A percentile compares a stretch with the other conserved stretches of the same genome.
These are phyloP conservation scores for Eutrema heterophyllum DNA, from an alignment of 345 rosid species.

Conservation along the genomic window DNA sequence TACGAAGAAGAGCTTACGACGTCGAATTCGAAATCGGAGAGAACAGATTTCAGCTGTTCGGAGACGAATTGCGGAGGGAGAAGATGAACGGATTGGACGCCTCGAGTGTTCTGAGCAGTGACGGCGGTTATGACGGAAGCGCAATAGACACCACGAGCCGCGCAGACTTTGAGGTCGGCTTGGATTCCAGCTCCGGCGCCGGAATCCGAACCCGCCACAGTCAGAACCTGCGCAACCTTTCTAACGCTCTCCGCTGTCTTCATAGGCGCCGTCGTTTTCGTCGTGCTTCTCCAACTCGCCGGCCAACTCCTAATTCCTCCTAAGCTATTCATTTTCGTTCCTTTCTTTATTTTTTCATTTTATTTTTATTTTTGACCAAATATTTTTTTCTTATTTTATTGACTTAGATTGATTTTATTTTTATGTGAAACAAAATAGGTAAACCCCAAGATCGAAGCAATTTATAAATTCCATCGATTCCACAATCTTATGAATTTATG, in stretches of 20 bases:
- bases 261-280: conserved; percentile 20
- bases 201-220: conserved; percentile 92
- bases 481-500: too few relatives aligned
- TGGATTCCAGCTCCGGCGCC: conserved; percentile 97
- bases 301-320: conserved; percentile 28
- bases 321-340: conserved; percentile 18
- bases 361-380: neutral
- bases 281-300: conserved; percentile 26
- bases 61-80: conserved; percentile 57
- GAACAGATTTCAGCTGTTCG: conserved; percentile 76
- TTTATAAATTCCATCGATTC: neutral
- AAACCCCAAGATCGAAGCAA: too few relatives aligned
- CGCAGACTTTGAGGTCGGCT: conserved; percentile 92
- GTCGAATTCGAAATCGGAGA: conserved; percentile 88
- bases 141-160: conserved; percentile 86
- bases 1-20: conserved; percentile 49
- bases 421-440: neutral
- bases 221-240: conserved; percentile 48
- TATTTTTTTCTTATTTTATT: neutral
- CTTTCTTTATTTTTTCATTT: neutral
- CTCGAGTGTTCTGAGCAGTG: conserved; percentile 87
- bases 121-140: conserved; percentile 86
- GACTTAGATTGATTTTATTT: neutral
- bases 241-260: conserved; percentile 7
- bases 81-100: conserved; percentile 64